Evolutionary conservation across 2,329 filamentous ascomycete species (phyloP).

Genomic region (Cryphonectria parasitica): DNA sequence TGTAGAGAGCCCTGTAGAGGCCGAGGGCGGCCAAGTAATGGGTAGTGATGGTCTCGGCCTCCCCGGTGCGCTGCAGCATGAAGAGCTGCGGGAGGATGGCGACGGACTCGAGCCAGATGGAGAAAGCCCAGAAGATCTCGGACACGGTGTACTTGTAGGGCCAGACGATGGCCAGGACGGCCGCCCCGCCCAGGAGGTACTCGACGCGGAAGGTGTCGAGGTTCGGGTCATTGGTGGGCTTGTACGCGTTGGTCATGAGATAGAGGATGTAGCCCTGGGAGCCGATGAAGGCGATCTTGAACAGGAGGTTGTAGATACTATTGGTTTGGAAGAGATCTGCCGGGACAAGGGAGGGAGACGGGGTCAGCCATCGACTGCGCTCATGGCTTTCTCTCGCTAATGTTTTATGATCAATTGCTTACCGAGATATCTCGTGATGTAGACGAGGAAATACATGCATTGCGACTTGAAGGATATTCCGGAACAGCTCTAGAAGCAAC

Average conservation of each 20-base stretch:
- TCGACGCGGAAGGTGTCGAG: slow-evolving; percentile 97
- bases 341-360: not conserved
- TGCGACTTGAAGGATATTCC: slow-evolving; percentile 99
- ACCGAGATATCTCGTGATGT: slow-evolving; percentile 91
- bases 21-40: slow-evolving; percentile 97
- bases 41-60: slow-evolving; percentile 98
- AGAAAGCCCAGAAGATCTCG: slow-evolving; percentile 97
- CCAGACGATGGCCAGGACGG: slow-evolving; percentile 77
- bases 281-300: slow-evolving; percentile 93
- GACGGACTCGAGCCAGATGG: slow-evolving; percentile 96
- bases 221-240: slow-evolving; percentile 95
- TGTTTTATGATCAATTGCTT: slow-evolving; percentile 34
- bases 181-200: slow-evolving; percentile 84
- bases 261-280: slow-evolving; percentile 94
- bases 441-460: slow-evolving; percentile 91
- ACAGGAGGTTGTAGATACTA: slow-evolving; percentile 88
- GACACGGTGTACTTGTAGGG: slow-evolving; percentile 81
- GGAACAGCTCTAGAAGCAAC: slow-evolving; percentile 77
- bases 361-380: not conserved
- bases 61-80: slow-evolving; percentile 95
- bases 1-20: slow-evolving; percentile 90
- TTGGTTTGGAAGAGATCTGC: slow-evolving; percentile 83
- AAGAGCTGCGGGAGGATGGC: slow-evolving; percentile 97
- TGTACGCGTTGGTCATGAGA: slow-evolving; percentile 97
- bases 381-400: not conserved